These are phyloP conservation scores for Pseudotsuga menziesii DNA, from an alignment of 75 land plant species.

Conservation along the genomic window DNA sequence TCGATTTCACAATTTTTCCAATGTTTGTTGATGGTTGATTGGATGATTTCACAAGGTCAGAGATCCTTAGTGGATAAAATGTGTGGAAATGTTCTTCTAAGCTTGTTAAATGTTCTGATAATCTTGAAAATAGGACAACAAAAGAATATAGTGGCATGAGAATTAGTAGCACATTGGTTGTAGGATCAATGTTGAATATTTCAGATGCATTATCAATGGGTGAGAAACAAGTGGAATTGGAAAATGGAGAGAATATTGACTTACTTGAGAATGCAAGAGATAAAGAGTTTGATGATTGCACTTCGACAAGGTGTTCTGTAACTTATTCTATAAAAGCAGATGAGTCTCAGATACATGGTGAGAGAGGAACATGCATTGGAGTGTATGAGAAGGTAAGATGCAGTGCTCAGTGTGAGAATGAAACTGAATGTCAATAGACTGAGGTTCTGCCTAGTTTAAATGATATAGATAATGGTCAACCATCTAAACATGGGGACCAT, in stretches of 20 bases:
- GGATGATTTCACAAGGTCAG: slow-evolving; percentile 64
- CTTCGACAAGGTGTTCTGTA: neutral
- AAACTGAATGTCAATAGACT: neutral
- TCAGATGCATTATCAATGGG: neutral
- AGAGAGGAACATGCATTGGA: neutral
- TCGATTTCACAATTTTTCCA: slow-evolving; percentile 39
- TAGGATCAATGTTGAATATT: neutral
- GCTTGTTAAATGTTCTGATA: neutral
- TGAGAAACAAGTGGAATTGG: neutral
- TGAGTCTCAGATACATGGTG: neutral
- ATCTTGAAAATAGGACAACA: neutral
- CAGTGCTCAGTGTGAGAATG: neutral
- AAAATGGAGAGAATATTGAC: neutral
- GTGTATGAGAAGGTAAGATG: neutral
- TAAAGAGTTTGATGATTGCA: neutral
- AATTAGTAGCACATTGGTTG: neutral
- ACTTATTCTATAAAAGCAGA: neutral
- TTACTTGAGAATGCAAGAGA: neutral
- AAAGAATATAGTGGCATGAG: neutral
- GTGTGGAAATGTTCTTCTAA: slow-evolving; percentile 55
- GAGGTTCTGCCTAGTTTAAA: neutral
- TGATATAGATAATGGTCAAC: neutral
- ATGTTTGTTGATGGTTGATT: slow-evolving; percentile 81
- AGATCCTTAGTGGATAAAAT: slow-evolving; percentile 79
- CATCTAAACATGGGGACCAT: neutral